phyloP scores from a whole-genome alignment of 495 filamentous ascomycete genomes.

The Aspergillus coremiiformis region DNA sequence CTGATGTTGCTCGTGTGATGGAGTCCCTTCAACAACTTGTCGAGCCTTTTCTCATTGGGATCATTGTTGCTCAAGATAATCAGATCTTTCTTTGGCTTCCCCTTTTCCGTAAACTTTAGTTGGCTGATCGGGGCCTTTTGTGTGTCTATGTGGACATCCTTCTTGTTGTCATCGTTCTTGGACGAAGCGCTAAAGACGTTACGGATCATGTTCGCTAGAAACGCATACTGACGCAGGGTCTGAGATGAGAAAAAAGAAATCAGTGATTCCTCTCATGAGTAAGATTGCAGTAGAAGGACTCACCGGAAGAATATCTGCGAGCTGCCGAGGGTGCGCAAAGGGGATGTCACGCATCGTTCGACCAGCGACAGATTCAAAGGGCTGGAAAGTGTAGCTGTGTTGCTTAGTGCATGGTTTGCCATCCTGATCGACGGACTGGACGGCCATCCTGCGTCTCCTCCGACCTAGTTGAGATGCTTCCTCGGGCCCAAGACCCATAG shows the following conservation, averaged over 20 bases:
- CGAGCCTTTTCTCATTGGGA: conserved; percentile 30
- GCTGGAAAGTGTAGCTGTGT: conserved; percentile 64
- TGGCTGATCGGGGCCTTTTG: background rate
- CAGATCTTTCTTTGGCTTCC: conserved; percentile 12
- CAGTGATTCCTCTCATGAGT: background rate
- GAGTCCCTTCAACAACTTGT: conserved; percentile 20
- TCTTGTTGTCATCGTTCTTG: conserved; percentile 11
- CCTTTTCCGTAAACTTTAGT: background rate
- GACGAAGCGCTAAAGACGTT: conserved; percentile 45
- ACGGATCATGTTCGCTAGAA: conserved; percentile 56
- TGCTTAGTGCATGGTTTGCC: conserved; percentile 36
- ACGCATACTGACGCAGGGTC: conserved; percentile 66
- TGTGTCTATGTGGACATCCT: background rate
- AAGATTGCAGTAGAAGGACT: conserved; percentile 3
- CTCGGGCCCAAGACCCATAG: conserved; percentile 16
- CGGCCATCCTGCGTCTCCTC: conserved; percentile 28
- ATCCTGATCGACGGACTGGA: conserved; percentile 29
- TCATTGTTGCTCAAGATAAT: conserved; percentile 37
- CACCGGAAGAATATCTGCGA: conserved; percentile 67
- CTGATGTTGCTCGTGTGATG: background rate
- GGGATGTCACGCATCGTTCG: conserved; percentile 62
- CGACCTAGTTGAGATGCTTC: conserved; percentile 22
- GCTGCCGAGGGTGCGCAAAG: conserved; percentile 80
- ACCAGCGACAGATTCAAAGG: conserved; percentile 63
- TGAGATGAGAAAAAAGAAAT: conserved; percentile 10